Base-by-base conservation (phyloP, 1,284 basidiomycete species). In the Ganoderma sp. region DNA sequence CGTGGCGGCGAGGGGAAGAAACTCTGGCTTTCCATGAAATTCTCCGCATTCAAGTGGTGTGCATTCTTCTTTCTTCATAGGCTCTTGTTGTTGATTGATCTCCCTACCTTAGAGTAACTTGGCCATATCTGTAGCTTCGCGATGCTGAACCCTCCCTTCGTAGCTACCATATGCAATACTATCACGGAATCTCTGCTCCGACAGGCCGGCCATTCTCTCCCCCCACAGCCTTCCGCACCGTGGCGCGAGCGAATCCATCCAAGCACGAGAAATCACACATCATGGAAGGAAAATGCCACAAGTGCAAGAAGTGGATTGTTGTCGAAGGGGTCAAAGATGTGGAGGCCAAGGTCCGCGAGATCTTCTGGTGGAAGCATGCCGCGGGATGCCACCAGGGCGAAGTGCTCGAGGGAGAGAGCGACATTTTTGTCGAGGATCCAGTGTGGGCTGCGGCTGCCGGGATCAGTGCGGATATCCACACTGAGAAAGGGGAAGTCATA, bases 301-400 rank as follows among this genome's bases (percentile, higher is more conserved):
- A 85, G 70, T 94, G 92, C 78, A 75, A 78, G 32, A 87, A 88
- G 73, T 94, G 92, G 92, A 80, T 92, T 41, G 76, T 84, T 0
- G 79, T 93, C 3, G 89, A 93, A 76, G 90, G 91, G 25, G 79
- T 91, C 57, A 93, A 93, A 79, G 84, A 88, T 70, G 83, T 89
- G 56, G 87, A 90, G 60, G 81, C 85, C 22, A 92, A 94, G 84
- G 92, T 92, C 45, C 87, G 87, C 73, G 91, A 93, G 75, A 82
- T 93, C 2, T 88, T 87, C 72, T 93, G 91, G 91, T 94, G 90
- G 91, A 93, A 93, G 78, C 92, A 93, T 73, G 91, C 92, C 28
- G 89, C 89, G 1, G 69, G 83, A 14, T 93, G 91, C 72, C 92
- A 93, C 72, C 85, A 86, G 68, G 84, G 85, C 34, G 85, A 84